Evolutionary conservation across 495 filamentous ascomycete genomes (phyloP), one percentile per base, ranked within the genome.

Genomic region (Penicillium paxilli): DNA sequence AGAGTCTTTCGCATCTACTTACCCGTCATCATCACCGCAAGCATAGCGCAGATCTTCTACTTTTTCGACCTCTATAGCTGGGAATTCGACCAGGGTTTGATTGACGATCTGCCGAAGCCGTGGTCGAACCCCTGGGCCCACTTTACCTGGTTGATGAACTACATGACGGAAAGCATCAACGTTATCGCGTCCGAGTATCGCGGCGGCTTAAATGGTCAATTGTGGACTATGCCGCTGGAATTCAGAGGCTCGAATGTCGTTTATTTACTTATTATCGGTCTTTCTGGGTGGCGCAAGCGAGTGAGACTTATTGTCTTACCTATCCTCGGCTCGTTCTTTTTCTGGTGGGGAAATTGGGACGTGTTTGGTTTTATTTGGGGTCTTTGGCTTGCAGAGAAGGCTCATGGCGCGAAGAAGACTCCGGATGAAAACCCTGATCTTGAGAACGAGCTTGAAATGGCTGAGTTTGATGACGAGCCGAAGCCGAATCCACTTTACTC

Each of bases 1-100:
- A 75, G 83, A 1, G 61, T 62, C 7, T 66, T 85, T 21, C 75
- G 83, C n/a, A 72, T 87, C 5, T 84, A 79, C 49, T 64, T 83
- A 0, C 83, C 83, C 3, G 74, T 79, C 1, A 30, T 80, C 10
- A 68, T 82, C 21, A 60, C 80, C 4, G 71, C 82, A 30, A 52
- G 74, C 20, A 19, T 76, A n/a, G 58, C 79, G 11, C 61, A 77
- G 7, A 63, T 78, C 46, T 49, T 70, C 0, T 80, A 77, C 22
- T 66, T 64, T 25, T 67, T 64, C 32, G 59, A 68, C 33, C 46
- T 68, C 10, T 63, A 64, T 35, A 30, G 49, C 25, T 53, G 45
- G 49, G 20, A 28, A 19, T 53, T 61, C 30, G 54, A 57, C 24
- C 44, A 61, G 19, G 44, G 52, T 32, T 21, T 65, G 21, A 26